Evolutionary conservation across 1,284 basidiomycete genomes (phyloP), one percentile per base, ranked within the genome.

Genomic region (Tylopilus sp.): DNA sequence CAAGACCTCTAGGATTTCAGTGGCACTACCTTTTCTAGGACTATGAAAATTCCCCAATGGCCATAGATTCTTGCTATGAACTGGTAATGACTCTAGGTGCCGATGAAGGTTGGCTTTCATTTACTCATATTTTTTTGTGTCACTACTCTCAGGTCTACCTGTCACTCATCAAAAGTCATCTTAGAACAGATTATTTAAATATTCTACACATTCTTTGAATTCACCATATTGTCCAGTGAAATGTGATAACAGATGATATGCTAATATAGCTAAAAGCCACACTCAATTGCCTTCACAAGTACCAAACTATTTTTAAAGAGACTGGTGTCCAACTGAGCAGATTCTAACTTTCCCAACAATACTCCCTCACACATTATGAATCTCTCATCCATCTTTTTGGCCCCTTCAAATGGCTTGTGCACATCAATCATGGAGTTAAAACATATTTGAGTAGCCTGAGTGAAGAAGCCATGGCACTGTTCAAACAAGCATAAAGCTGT

Each of bases 311-410:
- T 3, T 85, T 84, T 62, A 9, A 9, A 63, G 67, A 56, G 1
- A 36, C 32, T 8, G 74, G 74, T 9, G 72, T 79, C 5, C 69
- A 70, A 33, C 36, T 61, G 4, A 32, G 29, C 16, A 32, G 53
- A 18, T 75, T 81, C 58, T 73, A 72, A 0, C 74, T 81, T 15
- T 81, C 78, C 5, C 72, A 75, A 19, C 75, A 80, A 29, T 77
- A 81, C 59, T 61, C 74, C 9, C 67, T 81, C 5, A 18, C 59
- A 0, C 79, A 78, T 38, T 80, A 41, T 19, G 18, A 41, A 19
- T 18, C 9, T 6, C 41, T 41, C 41, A 18, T 41, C 18, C 8
- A 18, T 41, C 41, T 41, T 15, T 79, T 79, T 68, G 76, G 78
- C 7, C 65, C 74, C 3, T 77, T n/a, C 75, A 5, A 80, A 65